Percentiles rank a stretch among this genome's conserved stretches.
These are phyloP conservation scores for Chenopodium album DNA, from an alignment of 148 eudicot species.

Conservation along the genomic window DNA sequence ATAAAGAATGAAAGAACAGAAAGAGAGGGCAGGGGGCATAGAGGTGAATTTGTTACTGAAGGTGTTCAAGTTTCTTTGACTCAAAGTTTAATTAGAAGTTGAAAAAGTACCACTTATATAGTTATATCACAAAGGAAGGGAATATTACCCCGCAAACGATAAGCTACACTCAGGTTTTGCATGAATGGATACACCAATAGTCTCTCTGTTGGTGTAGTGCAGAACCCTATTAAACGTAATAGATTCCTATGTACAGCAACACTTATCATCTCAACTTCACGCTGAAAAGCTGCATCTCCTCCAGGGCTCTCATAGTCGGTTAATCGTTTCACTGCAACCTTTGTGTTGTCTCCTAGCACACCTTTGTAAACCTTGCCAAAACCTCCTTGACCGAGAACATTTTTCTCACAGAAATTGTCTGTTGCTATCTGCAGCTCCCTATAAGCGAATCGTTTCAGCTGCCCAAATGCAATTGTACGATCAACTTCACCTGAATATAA, in stretches of 20 bases:
- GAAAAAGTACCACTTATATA: neutral
- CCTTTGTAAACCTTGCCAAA: conserved; percentile 98
- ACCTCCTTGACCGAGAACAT: conserved; percentile 97
- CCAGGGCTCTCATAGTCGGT: conserved; percentile 89
- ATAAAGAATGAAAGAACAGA: too few relatives aligned
- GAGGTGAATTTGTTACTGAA: neutral
- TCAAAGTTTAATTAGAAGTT: neutral
- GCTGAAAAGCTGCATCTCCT: conserved; percentile 89
- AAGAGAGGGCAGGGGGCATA: neutral
- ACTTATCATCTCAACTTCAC: conserved; percentile 99
- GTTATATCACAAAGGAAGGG: neutral
- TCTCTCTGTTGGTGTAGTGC: conserved; percentile 98
- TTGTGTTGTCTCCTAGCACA: conserved; percentile 65
- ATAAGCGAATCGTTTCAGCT: conserved; percentile 85
- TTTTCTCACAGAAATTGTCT: conserved; percentile 82
- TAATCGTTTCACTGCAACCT: conserved; percentile 89
- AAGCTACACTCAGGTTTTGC: conserved; percentile 96
- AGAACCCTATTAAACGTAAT: conserved; percentile 82
- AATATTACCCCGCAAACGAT: conserved; percentile 73
- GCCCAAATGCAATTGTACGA: conserved; percentile 84
- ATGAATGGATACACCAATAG: conserved; percentile 94
- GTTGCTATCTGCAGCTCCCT: conserved; percentile 96
- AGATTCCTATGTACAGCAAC: conserved; percentile 94
- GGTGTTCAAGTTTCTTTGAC: neutral
- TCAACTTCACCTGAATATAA: conserved; percentile 82